phyloP scores from a whole-genome alignment of 768 basidiomycete genomes.

The Lyophyllum atratum region DNA sequence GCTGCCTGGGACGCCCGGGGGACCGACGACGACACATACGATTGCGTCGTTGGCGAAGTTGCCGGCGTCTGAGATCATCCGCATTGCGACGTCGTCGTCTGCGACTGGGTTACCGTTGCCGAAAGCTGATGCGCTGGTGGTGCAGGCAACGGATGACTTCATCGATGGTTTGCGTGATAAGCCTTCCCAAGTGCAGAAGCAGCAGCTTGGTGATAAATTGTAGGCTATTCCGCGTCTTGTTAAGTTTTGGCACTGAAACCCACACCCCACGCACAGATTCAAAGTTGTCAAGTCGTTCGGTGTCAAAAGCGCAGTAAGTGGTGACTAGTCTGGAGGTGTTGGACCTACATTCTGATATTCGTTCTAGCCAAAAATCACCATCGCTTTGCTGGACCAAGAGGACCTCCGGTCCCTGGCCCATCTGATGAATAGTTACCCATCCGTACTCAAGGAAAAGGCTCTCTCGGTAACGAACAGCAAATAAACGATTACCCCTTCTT shows the following conservation, averaged over 20 bases:
- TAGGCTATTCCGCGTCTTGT: conserved; percentile 28
- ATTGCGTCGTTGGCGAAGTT: conserved; percentile 71
- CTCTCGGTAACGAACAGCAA: conserved; percentile 32
- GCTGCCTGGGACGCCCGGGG: conserved; percentile 60
- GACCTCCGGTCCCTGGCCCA: conserved; percentile 83
- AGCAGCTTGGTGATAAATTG: conserved; percentile 79
- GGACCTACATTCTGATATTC: not conserved
- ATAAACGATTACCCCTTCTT: conserved; percentile 17
- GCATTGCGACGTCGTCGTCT: conserved; percentile 55
- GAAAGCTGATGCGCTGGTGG: conserved; percentile 69
- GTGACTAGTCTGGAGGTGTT: not conserved
- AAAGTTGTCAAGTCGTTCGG: conserved; percentile 77
- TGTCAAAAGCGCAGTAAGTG: conserved; percentile 69
- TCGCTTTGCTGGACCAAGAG: conserved; percentile 80
- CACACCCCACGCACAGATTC: conserved; percentile 31
- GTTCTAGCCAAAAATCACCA: conserved; percentile 77
- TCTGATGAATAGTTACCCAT: conserved; percentile 85
- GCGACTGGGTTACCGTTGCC: conserved; percentile 58
- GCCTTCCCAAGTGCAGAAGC: conserved; percentile 66
- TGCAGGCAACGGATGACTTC: conserved; percentile 73
- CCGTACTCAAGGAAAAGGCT: conserved; percentile 80
- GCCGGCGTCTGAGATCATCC: conserved; percentile 75
- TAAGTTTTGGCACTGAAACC: not conserved
- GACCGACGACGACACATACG: conserved; percentile 47
- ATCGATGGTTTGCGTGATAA: conserved; percentile 62